Base-by-base conservation (phyloP, 306 rosid genomes). In the Fragaria vesca region DNA sequence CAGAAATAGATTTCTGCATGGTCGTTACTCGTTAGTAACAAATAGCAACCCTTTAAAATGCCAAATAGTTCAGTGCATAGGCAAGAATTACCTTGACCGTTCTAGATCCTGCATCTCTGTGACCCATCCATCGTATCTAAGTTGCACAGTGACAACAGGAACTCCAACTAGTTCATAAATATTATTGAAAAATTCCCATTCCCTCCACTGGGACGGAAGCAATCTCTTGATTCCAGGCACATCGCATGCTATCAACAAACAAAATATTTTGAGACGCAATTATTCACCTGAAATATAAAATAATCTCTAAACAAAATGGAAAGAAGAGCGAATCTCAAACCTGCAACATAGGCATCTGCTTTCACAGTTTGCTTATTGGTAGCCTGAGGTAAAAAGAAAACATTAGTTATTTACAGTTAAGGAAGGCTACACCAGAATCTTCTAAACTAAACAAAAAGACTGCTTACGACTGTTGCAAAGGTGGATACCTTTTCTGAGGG, bases 111-210 rank as follows among this genome's bases (percentile, higher is more conserved):
- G 97, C 82, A 95, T 80, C 76, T 95, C 99, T 38, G 99, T 95
- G 52, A 95, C 99, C 99, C 99, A 95, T 57, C 99, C 99, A 32
- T 91, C 86, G 84, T 93, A 95, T 87, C 99, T 85, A 65, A 95
- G 99, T 85, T 95, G 99, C 76, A 95, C 97, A n/a, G 99, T 95
- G 80, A 93, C 97, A 67, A 95, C 99, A 69, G 99, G 99, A 82
- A 95, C 99, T 81, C 97, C 99, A 68, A 87, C 91, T 34, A 95
- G 87, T 80, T 91, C 91, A 76, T 89, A 93, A 83, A 95, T 90
- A 75, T 93, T 90, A 79, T 84, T 87, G 86, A 95, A 95, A 81
- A 95, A 91, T 74, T 90, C 79, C 62, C 85, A 86, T 69, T 93
- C 91, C 79, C 89, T 93, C 99, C 99, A 95, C 74, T 86, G 87